These are phyloP conservation scores for Atkinsonella texensis DNA, from an alignment of 2,329 filamentous ascomycete genomes.

Conservation along the genomic window DNA sequence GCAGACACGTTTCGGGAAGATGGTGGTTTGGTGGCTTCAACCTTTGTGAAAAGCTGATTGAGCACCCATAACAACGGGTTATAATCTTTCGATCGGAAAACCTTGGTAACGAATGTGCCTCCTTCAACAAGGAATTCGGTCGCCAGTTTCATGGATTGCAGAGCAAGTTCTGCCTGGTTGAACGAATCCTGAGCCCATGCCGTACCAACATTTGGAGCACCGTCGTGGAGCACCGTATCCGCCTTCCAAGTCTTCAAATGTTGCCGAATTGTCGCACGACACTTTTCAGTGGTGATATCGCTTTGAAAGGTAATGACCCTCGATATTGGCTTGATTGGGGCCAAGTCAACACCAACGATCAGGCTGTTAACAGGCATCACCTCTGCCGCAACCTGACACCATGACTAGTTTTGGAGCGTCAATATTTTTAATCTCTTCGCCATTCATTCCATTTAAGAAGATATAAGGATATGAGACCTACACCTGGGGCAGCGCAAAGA, in stretches of 20 bases:
- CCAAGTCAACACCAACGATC: conserved; percentile 87
- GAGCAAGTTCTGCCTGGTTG: conserved; percentile 84
- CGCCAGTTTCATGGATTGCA: conserved; percentile 85
- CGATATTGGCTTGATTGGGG: conserved; percentile 92
- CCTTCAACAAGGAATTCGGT: conserved; percentile 85
- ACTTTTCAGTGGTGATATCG: conserved; percentile 97
- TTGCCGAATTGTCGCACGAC: conserved; percentile 73
- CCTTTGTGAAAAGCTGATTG: conserved; percentile 89
- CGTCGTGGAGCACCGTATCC: conserved; percentile 90
- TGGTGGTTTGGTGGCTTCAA: conserved; percentile 94
- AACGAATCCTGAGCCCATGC: conserved; percentile 98
- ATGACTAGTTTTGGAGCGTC: conserved; percentile 45
- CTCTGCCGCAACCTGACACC: conserved; percentile 94
- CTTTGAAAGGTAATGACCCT: conserved; percentile 91
- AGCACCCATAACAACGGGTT: conserved; percentile 94
- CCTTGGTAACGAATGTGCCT: conserved; percentile 92
- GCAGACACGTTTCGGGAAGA: conserved; percentile 93
- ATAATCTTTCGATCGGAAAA: conserved; percentile 95
- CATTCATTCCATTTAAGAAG: neutral
- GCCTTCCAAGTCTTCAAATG: conserved; percentile 96
- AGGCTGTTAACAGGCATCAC: conserved; percentile 84
- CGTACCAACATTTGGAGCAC: conserved; percentile 93
- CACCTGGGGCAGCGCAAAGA: conserved; percentile 92
- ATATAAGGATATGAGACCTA: conserved; percentile 28
- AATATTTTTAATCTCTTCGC: neutral